A percentile compares a stretch with the other conserved stretches of the same genome.
Conservation (phyloP, 2,329 filamentous ascomycete genomes). For the Beauveria asiatica region DNA sequence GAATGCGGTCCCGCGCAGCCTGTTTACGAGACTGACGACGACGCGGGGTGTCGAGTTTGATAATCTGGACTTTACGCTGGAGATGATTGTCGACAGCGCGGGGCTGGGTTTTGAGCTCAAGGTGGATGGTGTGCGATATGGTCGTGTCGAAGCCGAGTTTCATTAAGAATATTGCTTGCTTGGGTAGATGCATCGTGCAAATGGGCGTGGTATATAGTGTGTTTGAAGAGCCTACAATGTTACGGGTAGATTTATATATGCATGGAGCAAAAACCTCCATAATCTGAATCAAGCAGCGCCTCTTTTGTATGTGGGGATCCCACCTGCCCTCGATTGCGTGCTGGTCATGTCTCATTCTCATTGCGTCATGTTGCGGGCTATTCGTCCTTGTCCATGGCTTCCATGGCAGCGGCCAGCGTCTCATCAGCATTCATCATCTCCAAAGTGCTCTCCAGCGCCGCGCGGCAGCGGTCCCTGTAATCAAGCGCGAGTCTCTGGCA, state of each 20-base stretch:
- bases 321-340: neutral
- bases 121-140: conserved; percentile 70
- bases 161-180: conserved; percentile 34
- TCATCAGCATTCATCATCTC: conserved; percentile 27
- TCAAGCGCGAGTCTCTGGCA: conserved; percentile 40
- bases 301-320: neutral
- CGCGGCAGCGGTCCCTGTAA: conserved; percentile 41
- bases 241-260: neutral
- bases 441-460: conserved; percentile 38
- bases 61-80: conserved; percentile 72
- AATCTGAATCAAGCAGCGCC: neutral
- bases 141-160: conserved; percentile 69
- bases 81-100: conserved; percentile 75
- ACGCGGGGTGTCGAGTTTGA: conserved; percentile 75
- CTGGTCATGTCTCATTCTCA: neutral
- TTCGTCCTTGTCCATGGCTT: conserved; percentile 11
- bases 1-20: conserved; percentile 60
- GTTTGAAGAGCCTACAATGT: neutral
- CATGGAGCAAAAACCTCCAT: neutral
- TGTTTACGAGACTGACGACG: conserved; percentile 70
- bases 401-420: conserved; percentile 16
- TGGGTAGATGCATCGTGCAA: neutral
- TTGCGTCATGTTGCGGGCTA: neutral
- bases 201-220: neutral
- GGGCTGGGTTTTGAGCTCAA: conserved; percentile 70